phyloP scores from a whole-genome alignment of 768 basidiomycete species.

The Rossbeevera mucosa region DNA sequence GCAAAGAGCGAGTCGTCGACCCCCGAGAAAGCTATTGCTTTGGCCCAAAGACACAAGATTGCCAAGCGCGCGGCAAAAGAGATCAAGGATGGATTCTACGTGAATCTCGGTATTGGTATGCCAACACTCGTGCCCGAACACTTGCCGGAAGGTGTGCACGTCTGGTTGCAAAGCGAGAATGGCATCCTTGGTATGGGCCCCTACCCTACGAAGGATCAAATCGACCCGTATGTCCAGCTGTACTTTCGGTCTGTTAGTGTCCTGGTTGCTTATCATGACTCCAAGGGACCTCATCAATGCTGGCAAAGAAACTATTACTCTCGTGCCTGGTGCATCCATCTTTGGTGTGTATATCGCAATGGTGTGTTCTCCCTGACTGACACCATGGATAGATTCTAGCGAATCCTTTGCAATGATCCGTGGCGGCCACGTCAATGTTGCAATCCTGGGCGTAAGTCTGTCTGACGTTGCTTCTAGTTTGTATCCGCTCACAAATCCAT shows the following conservation, averaged over 20 bases:
- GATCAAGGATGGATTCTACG: conserved; percentile 81
- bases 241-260: neutral
- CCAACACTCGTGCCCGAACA: conserved; percentile 84
- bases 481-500: neutral
- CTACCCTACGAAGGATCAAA: conserved; percentile 75
- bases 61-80: conserved; percentile 87
- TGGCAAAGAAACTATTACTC: conserved; percentile 90
- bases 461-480: neutral
- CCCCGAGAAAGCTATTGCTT: conserved; percentile 51
- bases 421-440: conserved; percentile 90
- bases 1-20: conserved; percentile 27
- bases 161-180: conserved; percentile 92
- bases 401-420: conserved; percentile 98
- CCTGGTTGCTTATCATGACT: conserved; percentile 1
- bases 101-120: conserved; percentile 89
- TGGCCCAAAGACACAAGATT: conserved; percentile 63
- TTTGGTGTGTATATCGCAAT: conserved; percentile 56
- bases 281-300: conserved; percentile 87
- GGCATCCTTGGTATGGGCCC: conserved; percentile 88
- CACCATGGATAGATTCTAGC: conserved; percentile 53
- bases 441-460: conserved; percentile 79
- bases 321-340: conserved; percentile 85
- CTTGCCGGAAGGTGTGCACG: conserved; percentile 63
- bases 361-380: neutral
- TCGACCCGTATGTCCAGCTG: conserved; percentile 65